Conservation (phyloP, 2,329 filamentous ascomycete genomes). For the Nannizziopsis barbatae region DNA sequence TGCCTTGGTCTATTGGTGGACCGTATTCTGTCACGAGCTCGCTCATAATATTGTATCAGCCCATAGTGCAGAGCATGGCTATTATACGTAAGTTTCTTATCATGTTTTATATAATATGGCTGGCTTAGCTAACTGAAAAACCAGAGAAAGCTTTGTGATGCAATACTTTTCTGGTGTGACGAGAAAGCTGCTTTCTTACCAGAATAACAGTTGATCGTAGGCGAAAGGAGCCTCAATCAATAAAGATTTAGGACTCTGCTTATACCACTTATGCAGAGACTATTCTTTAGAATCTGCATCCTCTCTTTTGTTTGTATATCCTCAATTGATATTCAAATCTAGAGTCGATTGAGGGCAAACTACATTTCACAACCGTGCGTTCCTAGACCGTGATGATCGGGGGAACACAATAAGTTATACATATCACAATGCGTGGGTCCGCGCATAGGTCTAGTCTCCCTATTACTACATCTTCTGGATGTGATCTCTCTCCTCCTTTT, state of each 20-base stretch:
- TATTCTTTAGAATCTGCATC: too few species aligned
- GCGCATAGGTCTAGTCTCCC: too few species aligned
- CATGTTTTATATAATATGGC: background rate
- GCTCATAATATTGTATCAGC: slow-evolving; percentile 79
- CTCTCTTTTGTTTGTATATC: too few species aligned
- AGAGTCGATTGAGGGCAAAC: too few species aligned
- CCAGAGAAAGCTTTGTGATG: slow-evolving; percentile 62
- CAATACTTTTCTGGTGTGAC: slow-evolving; percentile 56
- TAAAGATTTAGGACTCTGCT: background rate
- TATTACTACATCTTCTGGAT: too few species aligned
- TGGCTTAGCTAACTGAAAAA: background rate
- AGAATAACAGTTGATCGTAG: background rate
- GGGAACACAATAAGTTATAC: too few species aligned
- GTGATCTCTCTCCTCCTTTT: too few species aligned
- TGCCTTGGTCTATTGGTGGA: slow-evolving; percentile 79
- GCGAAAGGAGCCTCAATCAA: background rate
- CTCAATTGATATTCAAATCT: too few species aligned
- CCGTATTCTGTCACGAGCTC: slow-evolving; percentile 89
- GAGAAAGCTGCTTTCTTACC: slow-evolving; percentile 1
- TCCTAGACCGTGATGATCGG: too few species aligned
- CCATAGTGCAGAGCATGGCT: slow-evolving; percentile 71
- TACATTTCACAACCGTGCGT: too few species aligned
- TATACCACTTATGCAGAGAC: background rate
- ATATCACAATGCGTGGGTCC: too few species aligned
- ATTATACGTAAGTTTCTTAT: slow-evolving; percentile 47